phyloP scores from a whole-genome alignment of 1,284 basidiomycete genomes.

The Prillingera fragicola region DNA sequence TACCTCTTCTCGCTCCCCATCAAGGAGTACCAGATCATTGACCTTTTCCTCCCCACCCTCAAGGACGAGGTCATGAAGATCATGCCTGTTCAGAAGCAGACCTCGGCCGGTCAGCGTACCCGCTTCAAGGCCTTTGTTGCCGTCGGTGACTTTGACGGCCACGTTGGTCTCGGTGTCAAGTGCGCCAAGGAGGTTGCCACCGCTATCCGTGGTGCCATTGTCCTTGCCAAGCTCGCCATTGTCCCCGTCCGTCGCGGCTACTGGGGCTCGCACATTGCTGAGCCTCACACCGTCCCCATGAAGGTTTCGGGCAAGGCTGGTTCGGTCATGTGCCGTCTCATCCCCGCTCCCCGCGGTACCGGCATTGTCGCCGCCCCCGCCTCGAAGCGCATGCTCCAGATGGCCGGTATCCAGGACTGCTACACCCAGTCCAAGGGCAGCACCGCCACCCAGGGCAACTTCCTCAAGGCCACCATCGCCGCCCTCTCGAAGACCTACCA shows the following conservation, averaged over 20 bases:
- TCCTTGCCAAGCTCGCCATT: constrained; percentile 95
- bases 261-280: constrained; percentile 98
- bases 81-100: constrained; percentile 99
- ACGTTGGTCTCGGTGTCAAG: constrained; percentile 99
- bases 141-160: constrained; percentile 94
- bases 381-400: constrained; percentile 92
- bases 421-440: constrained; percentile 87
- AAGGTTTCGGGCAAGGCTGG: constrained; percentile 99
- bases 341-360: constrained; percentile 97
- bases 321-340: constrained; percentile 98
- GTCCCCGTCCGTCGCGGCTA: constrained; percentile 98
- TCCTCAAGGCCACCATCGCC: constrained; percentile 97
- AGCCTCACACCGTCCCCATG: constrained; percentile 97
- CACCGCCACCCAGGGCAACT: constrained; percentile 99
- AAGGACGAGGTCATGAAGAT: constrained; percentile 99
- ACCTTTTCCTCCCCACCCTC: constrained; percentile 93
- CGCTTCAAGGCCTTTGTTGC: constrained; percentile 99
- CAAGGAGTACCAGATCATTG: constrained; percentile 97
- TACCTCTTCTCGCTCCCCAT: constrained; percentile 99
- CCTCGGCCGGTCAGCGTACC: constrained; percentile 98
- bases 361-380: constrained; percentile 99
- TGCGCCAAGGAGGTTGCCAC: constrained; percentile 99
- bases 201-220: constrained; percentile 98
- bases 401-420: constrained; percentile 90
- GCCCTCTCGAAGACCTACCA: constrained; percentile 95